Percentiles rank a stretch among this genome's conserved stretches.
phyloP scores from a whole-genome alignment of 2,329 filamentous ascomycete species.

The Phialemoniopsis sp. region DNA sequence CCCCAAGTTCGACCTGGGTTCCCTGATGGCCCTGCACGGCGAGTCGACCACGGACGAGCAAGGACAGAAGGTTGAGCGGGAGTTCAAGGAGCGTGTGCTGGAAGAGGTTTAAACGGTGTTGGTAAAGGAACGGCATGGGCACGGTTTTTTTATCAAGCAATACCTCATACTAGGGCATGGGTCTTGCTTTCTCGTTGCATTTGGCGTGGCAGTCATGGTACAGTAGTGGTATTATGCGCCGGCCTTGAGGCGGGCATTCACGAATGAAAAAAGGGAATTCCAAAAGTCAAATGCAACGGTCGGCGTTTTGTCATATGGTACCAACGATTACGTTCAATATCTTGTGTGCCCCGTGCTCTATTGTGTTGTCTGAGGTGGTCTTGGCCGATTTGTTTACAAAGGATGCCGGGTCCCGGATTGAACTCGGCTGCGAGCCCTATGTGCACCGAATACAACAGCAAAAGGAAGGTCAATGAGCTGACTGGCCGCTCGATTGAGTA shows the following conservation, averaged over 20 bases:
- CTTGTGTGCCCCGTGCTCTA: too few species aligned
- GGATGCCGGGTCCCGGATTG: too few species aligned
- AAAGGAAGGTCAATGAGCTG: too few species aligned
- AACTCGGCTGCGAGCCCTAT: too few species aligned
- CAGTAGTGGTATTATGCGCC: conserved; percentile 28
- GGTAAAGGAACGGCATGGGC: conserved; percentile 39
- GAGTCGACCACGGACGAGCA: conserved; percentile 95
- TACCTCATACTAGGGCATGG: conserved; percentile 29
- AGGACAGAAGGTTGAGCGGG: conserved; percentile 97
- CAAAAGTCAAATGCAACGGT: conserved; percentile 8
- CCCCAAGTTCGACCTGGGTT: conserved; percentile 98
- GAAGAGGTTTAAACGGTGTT: conserved; percentile 76
- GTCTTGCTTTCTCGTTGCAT: conserved; percentile 44
- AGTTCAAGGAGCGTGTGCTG: conserved; percentile 98
- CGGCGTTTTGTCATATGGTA: too few species aligned
- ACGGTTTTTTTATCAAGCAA: conserved; percentile 27
- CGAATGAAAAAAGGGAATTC: conserved; percentile 23
- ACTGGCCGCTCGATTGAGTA: too few species aligned
- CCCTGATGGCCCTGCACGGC: conserved; percentile 93
- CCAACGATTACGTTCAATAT: too few species aligned
- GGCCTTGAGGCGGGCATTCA: conserved; percentile 26
- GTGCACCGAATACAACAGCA: too few species aligned
- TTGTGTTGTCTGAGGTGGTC: too few species aligned
- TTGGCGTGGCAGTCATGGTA: conserved; percentile 36
- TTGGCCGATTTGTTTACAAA: too few species aligned